Base-by-base conservation (phyloP, 305 asterid species). In the Andrographis paniculata region DNA sequence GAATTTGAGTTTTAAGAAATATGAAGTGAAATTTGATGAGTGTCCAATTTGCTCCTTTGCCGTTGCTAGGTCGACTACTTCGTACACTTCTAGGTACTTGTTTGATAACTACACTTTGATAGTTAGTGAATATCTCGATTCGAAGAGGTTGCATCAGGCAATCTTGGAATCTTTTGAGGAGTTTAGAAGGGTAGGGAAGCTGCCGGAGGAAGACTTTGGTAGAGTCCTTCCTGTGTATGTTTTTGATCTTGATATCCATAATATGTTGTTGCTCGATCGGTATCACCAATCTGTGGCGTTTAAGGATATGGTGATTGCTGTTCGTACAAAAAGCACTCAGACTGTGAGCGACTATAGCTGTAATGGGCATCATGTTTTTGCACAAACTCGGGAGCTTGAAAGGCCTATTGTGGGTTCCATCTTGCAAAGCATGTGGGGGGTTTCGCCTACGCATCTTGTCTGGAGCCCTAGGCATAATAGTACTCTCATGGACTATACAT, bases 371-470 rank as follows among this genome's bases (percentile, higher is more conserved):
- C 92, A 78, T 56, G 88, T 89, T 16, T 80, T 89, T 63, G 78
- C 92, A 0, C 82, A 75, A 63, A 67, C 86, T 18, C 72, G 94
- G 31, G 87, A 82, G 37, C 87, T 89, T 16, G 94, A 86, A 68
- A 78, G 95, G 45, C 96, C 98, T 0, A 66, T 89, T 28, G 79
- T 89, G 15, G 98, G 98, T 42, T 85, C 96, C 9, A 89, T 89
- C 52, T 60, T 89, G 61, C 98, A 89, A 72, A 89, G 87, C 59
- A 89, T 89, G 98, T 89, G 94, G 88, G 96, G 98, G 0, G 81
- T 86, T 50, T 78, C 98, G 0, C 98, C 92, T 0, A 89, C 96
- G 0, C 96, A 89, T 69, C 43, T 86, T 56, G 74, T 80, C 0
- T 86, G 98, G 98, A 86, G 96, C 70, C 79, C 94, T 14, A 76